Evolutionary conservation across 148 eudicot genomes (phyloP).

Genomic region (Bassia scoparia): DNA sequence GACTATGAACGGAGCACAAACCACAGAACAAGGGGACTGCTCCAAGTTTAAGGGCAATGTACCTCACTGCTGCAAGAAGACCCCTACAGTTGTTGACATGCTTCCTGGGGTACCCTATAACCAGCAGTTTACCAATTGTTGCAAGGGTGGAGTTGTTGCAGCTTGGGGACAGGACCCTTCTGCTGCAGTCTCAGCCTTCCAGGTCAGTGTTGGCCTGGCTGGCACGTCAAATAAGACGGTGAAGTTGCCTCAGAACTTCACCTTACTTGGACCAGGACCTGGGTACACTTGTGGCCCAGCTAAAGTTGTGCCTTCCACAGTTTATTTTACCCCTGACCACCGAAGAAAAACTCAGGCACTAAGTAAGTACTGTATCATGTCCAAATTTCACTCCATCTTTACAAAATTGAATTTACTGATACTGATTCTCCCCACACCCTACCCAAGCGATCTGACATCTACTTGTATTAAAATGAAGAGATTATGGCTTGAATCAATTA

Average conservation of each 20-base stretch:
- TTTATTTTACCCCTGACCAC: conserved; percentile 47
- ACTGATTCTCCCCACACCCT: neutral
- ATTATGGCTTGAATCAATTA: no score
- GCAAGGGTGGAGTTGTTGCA: conserved; percentile 59
- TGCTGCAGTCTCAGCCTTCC: conserved; percentile 49
- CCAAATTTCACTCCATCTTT: no score
- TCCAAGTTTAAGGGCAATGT: conserved; percentile 50
- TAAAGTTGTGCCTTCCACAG: conserved; percentile 61
- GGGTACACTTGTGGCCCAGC: conserved; percentile 85
- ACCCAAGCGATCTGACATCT: no score
- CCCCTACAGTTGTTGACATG: conserved; percentile 55
- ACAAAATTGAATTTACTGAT: no score
- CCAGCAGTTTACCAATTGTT: conserved; percentile 60
- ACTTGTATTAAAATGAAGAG: no score
- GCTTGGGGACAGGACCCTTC: conserved; percentile 72
- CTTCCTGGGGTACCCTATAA: conserved; percentile 63
- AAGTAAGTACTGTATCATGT: conserved; percentile 36
- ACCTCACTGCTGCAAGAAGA: conserved; percentile 60
- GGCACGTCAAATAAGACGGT: conserved; percentile 69
- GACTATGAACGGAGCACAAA: conserved; percentile 65
- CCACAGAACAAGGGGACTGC: conserved; percentile 73
- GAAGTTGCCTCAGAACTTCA: conserved; percentile 63
- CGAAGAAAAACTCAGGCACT: conserved; percentile 68
- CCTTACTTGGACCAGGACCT: conserved; percentile 58
- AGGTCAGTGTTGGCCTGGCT: conserved; percentile 64